phyloP scores from a whole-genome alignment of 228 moss, liverwort and hornwort genomes.

The Sphagnum magellanicum region DNA sequence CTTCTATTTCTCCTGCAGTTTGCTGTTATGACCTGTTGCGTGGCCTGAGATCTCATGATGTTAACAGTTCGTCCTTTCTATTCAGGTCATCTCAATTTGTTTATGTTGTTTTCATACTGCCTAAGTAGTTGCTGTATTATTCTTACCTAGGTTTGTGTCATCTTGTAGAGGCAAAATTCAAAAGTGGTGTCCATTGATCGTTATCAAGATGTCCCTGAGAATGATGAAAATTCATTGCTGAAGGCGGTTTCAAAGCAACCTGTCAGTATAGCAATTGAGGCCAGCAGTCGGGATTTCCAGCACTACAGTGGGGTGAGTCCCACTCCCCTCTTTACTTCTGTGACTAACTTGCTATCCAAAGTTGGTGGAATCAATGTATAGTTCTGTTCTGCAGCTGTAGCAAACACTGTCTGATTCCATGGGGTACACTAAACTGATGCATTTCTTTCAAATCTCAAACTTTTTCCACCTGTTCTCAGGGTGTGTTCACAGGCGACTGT shows the following conservation, averaged over 20 bases:
- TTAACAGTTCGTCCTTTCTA: too few species aligned
- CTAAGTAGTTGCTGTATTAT: background rate
- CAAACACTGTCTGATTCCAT: too few species aligned
- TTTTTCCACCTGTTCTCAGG: conserved; percentile 8
- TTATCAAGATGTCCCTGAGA: conserved; percentile 41
- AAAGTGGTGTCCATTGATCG: conserved; percentile 28
- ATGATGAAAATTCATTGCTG: conserved; percentile 24
- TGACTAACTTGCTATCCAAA: background rate
- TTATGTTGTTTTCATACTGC: too few species aligned
- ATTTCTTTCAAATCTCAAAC: too few species aligned
- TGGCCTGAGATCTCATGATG: too few species aligned
- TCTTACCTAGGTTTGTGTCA: background rate
- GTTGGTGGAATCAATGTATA: background rate
- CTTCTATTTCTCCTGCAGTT: too few species aligned
- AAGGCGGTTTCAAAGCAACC: conserved; percentile 42
- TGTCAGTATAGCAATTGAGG: conserved; percentile 36
- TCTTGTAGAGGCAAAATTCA: conserved; percentile 18
- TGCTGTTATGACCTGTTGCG: too few species aligned
- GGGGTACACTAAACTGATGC: too few species aligned
- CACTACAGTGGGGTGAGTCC: conserved; percentile 28
- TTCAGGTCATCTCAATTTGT: too few species aligned
- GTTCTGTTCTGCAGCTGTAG: too few species aligned
- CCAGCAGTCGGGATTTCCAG: conserved; percentile 31
- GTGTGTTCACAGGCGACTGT: conserved; percentile 40
- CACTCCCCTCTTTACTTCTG: background rate